Evolutionary conservation across 2,329 filamentous ascomycete genomes (phyloP), one percentile per base, ranked within the genome.

Genomic region (Fusarium multiceps): DNA sequence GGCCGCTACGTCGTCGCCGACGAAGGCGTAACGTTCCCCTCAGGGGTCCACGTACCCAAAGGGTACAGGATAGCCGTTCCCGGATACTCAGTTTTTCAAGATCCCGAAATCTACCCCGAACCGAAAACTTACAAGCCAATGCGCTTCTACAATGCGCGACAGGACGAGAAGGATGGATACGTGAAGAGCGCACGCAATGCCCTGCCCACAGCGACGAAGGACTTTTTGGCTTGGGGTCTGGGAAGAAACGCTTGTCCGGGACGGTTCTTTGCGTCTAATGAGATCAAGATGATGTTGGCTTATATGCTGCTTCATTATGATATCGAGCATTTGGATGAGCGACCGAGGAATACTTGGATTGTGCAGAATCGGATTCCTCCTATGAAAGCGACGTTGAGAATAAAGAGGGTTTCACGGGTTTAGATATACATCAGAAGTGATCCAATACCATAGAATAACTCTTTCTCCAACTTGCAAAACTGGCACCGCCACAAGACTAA

Each of bases 251-350:
- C 61, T 0, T 64, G 61, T 6, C 61, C 61, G 0, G 61, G 61
- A 4, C 43, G 61, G 7, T 58, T 64, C 1, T 64, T 64, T 43
- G 61, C 59, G 0, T 57, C 50, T 0, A 63, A 63, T 4, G 59
- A 64, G 21, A 46, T 64, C 13, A 64, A 64, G 3, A 37, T 63
- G 37, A 27, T 63, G 27, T 3, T 64, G 0, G 59, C 61, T 4
- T n/a, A 63, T 20, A 40, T 57, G 4, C 1, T 63, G 4, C 2
- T 58, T 1, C 23, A 50, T 1, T 64, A 64, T 0, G 59, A 64
- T 6, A 50, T 64, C 6, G 45, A 46, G 6, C 61, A 63, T 16
- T 13, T 64, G 10, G 7, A 1, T 0, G 27, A 57, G 4, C 23
- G 61, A 1, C 59, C 61, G 0, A n/a, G 8, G 0, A 64, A 64